Base-by-base conservation (phyloP, 176 grass and related monocot species). In the Cocos nucifera region DNA sequence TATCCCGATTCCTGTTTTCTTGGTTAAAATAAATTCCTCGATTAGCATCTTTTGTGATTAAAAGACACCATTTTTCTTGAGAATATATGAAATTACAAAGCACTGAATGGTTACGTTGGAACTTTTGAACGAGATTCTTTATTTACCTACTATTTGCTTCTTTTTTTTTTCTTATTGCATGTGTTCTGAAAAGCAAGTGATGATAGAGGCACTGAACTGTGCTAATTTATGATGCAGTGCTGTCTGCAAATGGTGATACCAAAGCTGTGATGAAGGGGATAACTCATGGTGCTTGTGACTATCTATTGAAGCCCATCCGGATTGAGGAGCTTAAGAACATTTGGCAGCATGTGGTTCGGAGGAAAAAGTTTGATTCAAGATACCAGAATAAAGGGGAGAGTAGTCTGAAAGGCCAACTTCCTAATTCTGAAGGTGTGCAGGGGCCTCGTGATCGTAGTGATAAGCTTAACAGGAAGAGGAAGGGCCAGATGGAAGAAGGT, bases 291-390 rank as follows among this genome's bases (percentile, higher is more conserved):
- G 76, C 85, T 1, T 77, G 78, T 5, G 62, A 80, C 16, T 95
- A 86, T 53, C 39, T 83, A 44, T 62, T 86, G 20, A 95, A 95
- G 17, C 89, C 85, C 12, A 70, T 76, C 18, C 5, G 29, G 4
- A 2, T 66, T 0, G 69, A 95, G 24, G 69, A 89, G 6, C 24
- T 89, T 3, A 86, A 17, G 49, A 74, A 80, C 25, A 67, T 95
- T 44, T 89, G 85, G 85, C 65, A 76, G 19, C 90, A 89, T 35
- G 82, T 79, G 4, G 21, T 53, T 23, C 63, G 69, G 69, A 78
- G 69, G 61, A 70, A 19, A 17, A 70, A 16, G 15, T n/a, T 9
- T 9, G 19, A 49, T 28, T 8, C 14, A 35, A 55, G 53, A 48
- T 73, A 61, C 18, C 22, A 4, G 9, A 23, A 7, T 15, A 54